Evolutionary conservation across 2,329 filamentous ascomycete genomes (phyloP).

Genomic region (Penicillium fuscoglaucum): DNA sequence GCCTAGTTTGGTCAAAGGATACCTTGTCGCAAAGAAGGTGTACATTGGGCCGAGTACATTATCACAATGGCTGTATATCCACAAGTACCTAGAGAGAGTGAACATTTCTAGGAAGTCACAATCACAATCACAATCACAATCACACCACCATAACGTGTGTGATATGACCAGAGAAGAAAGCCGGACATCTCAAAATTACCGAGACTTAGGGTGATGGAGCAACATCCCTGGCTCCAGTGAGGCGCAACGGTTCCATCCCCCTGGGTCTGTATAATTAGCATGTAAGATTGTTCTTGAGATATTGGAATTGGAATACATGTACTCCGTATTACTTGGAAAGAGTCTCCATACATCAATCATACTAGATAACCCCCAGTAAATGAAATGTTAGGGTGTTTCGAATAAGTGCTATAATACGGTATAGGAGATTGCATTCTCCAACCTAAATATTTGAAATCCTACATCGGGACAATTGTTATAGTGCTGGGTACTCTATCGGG

Average conservation of each 20-base stretch:
- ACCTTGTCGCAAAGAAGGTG: neutral
- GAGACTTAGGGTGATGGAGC: neutral
- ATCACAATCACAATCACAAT: no score
- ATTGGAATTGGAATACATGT: neutral
- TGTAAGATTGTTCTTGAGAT: neutral
- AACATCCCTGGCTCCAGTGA: slow-evolving; percentile 4
- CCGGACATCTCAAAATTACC: neutral
- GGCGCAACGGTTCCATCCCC: slow-evolving; percentile 26
- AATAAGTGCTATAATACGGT: neutral
- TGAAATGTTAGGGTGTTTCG: neutral
- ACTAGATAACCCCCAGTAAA: neutral
- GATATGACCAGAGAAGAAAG: neutral
- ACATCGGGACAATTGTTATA: neutral
- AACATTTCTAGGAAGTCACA: neutral
- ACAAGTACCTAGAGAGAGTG: no score
- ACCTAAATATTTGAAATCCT: neutral
- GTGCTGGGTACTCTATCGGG: neutral
- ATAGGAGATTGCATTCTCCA: neutral
- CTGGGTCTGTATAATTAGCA: slow-evolving; percentile 11
- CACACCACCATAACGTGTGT: neutral
- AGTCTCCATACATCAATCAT: neutral
- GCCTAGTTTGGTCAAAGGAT: neutral
- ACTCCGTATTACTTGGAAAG: neutral
- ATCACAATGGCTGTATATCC: no score
- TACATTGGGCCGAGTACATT: neutral